Evolutionary conservation across 495 filamentous ascomycete genomes (phyloP), one percentile per base, ranked within the genome.

Genomic region (Talaromyces ruber): DNA sequence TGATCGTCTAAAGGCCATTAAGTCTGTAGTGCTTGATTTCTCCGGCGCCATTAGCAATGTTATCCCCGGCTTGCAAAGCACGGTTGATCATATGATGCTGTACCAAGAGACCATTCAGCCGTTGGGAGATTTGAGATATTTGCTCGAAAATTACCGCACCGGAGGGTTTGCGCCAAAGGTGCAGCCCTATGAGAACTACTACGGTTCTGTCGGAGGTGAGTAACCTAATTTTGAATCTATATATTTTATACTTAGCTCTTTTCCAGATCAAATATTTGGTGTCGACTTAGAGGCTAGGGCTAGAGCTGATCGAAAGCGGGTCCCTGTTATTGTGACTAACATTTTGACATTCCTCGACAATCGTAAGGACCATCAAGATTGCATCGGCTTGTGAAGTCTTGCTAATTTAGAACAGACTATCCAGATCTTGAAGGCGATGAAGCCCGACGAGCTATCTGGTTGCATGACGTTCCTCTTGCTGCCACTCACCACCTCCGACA

Each of bases 71-170:
- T 76, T 99, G 55, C 95, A 98, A 70, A 91, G 93, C 63, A 90
- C 91, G 1, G 92, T 98, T 16, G 95, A 98, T 73, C 89, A 93
- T 67, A 97, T 99, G 94, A 91, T 97, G 87, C 81, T 98, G 25
- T 98, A 95, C 71, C 95, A 99, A 76, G 94, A 99, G 79, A 98
- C 94, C 2, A 89, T 99, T 26, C 95, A 97, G 70, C 94, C 94
- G 9, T 69, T 86, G 16, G 92, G 92, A 32, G 94, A 99, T 76
- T 78, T 98, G 63, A 83, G 95, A 67, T 99, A 98, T 68, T 81
- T 99, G 60, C 80, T 99, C n/a, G 95, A 98, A 76, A 97, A 93
- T 71, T 98, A 99, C 71, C 87, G 94, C 37, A 99, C 94, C 22
- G 94, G 94, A 56, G 88, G 86, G 53, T 99, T 95, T 74, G 82